phyloP scores from a whole-genome alignment of 129 eudicot genomes.

The Oenanthe sinensis region DNA sequence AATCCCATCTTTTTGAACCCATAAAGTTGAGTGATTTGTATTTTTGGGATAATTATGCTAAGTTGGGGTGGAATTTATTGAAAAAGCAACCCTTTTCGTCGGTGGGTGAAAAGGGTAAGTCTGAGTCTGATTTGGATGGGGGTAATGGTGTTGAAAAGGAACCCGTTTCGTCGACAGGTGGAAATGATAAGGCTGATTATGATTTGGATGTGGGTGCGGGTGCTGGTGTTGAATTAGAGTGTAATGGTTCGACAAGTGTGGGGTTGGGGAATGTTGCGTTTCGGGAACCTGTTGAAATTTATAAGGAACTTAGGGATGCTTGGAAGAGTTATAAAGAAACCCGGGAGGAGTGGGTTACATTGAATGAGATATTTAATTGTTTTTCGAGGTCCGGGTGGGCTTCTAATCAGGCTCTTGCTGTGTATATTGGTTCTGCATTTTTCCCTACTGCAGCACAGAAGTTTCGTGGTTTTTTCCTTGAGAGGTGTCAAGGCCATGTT shows the following conservation, averaged over 20 bases:
- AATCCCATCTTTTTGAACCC: not conserved
- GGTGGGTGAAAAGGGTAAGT: slow-evolving; percentile 13
- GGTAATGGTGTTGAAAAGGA: not conserved
- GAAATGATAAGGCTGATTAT: slow-evolving; percentile 12
- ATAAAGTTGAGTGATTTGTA: not conserved
- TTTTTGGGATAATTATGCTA: not conserved
- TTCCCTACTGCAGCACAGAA: slow-evolving; percentile 58
- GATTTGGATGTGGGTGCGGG: slow-evolving; percentile 9
- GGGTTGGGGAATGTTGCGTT: slow-evolving; percentile 27
- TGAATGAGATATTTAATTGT: slow-evolving; percentile 41
- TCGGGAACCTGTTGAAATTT: slow-evolving; percentile 65
- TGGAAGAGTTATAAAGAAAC: slow-evolving; percentile 14
- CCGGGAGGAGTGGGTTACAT: slow-evolving; percentile 29
- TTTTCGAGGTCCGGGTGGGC: slow-evolving; percentile 80
- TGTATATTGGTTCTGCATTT: slow-evolving; percentile 68
- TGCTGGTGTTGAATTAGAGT: slow-evolving; percentile 12
- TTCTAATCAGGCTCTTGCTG: slow-evolving; percentile 75
- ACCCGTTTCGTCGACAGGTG: slow-evolving; percentile 13
- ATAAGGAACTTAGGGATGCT: slow-evolving; percentile 41
- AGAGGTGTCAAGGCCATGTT: slow-evolving; percentile 35
- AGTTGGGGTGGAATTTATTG: not conserved
- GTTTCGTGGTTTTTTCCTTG: slow-evolving; percentile 45
- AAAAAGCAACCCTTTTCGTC: slow-evolving; percentile 23
- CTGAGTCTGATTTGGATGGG: slow-evolving; percentile 13
- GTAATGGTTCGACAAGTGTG: not conserved